Percentiles rank a stretch among this genome's conserved stretches.
phyloP scores from a whole-genome alignment of 2,329 filamentous ascomycete genomes.

The Botrytis pseudocinerea region DNA sequence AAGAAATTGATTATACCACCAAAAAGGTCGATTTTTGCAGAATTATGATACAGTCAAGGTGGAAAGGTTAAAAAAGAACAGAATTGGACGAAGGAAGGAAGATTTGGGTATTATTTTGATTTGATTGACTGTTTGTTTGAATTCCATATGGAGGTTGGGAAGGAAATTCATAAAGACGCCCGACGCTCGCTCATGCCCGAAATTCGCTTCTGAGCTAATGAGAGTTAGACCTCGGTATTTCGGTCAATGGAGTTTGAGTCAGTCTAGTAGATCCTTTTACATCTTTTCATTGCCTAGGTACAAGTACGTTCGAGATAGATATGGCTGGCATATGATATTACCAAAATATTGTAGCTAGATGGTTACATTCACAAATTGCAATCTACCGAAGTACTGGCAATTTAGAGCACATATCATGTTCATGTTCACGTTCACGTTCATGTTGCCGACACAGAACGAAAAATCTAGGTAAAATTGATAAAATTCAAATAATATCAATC shows the following conservation, averaged over 20 bases:
- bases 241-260: not conserved
- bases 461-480: not conserved
- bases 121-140: not conserved
- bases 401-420: not conserved
- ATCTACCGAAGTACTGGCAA: not conserved
- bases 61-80: not conserved
- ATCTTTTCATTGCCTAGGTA: not conserved
- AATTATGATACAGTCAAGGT: not conserved
- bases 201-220: not conserved
- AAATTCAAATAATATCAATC: not conserved
- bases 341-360: not conserved
- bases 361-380: not conserved
- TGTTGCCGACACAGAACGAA: not conserved
- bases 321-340: not conserved
- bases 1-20: not conserved
- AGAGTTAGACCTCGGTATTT: constrained; percentile 16
- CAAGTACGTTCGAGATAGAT: not conserved
- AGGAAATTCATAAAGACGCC: constrained; percentile 8
- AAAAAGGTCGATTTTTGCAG: not conserved
- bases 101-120: not conserved
- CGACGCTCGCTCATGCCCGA: not conserved
- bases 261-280: not conserved
- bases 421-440: not conserved
- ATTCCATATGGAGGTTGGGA: constrained; percentile 17
- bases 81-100: not conserved